Evolutionary conservation across 2,329 filamentous ascomycete species (phyloP), one percentile per base, ranked within the genome.

Genomic region (Calcarisporium arbuscula): DNA sequence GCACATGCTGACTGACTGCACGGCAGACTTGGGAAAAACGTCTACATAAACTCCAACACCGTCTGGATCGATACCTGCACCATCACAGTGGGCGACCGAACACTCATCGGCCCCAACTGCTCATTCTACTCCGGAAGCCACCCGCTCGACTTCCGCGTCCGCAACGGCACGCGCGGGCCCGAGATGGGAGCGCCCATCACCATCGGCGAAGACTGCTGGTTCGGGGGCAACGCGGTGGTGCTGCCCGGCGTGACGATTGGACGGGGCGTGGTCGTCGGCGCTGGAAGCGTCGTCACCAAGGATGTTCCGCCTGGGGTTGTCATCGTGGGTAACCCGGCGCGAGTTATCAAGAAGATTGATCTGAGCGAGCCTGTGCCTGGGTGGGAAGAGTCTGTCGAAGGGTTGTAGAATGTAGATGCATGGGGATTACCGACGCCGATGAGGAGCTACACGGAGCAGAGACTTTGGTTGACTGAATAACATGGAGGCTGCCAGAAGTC

Each of bases 261-360:
- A 1, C 68, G 72, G 35, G 86, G 87, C 0, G 70, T 66, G 5
- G 84, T 80, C 0, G 70, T 94, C 40, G 88, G 85, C 1, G 87
- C 88, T 2, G 85, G 82, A 2, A 86, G 81, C 53, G 84, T 94
- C 5, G 86, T 94, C 17, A 92, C 85, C 3, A 92, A 82, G 61
- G 51, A 82, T 55, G 72, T 85, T 14, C 37, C 35, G n/a, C 70
- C 76, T 5, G 68, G 73, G 7, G 79, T 75, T 43, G 70, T 69
- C 8, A 78, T 77, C 1, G 80, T 67, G 14, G 82, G 82, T 1
- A 85, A 84, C 46, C 82, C 82, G 23, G 81, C 80, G 9, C 68
- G 66, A 31, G 57, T 82, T 12, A 56, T 84, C 32, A 64, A 49
- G 39, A 63, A 57, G 53, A 57, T 56, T 35, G 57, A 60, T 36